Percentiles rank a stretch among this genome's conserved stretches.
Conservation (phyloP, 768 basidiomycete species). For the Termitomyces sp. region DNA sequence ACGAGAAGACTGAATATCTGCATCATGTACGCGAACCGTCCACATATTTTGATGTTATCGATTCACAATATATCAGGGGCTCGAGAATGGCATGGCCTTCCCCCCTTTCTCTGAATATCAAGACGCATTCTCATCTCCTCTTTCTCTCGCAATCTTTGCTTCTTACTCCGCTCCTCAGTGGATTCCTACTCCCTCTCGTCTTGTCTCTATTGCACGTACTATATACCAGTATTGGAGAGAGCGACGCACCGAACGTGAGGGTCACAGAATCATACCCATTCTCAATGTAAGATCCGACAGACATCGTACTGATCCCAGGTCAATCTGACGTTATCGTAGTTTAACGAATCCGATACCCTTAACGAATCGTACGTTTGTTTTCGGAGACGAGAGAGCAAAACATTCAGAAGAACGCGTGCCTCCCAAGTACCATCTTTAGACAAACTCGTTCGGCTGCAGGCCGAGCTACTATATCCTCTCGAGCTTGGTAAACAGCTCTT, state of each 20-base stretch:
- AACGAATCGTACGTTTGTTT: conserved; percentile 96
- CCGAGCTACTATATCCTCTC: conserved; percentile 66
- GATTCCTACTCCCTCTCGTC: conserved; percentile 55
- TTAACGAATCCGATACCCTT: not conserved
- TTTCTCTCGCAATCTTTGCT: conserved; percentile 62
- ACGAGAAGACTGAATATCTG: conserved; percentile 82
- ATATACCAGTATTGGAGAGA: conserved; percentile 90
- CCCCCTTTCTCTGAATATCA: conserved; percentile 75
- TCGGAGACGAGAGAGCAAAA: conserved; percentile 89
- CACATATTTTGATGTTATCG: not conserved
- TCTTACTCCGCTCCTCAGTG: conserved; percentile 60
- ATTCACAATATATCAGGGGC: conserved; percentile 31
- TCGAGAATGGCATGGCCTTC: conserved; percentile 63
- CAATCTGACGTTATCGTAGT: not conserved
- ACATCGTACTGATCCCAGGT: not conserved
- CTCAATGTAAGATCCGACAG: conserved; percentile 62
- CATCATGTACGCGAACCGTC: conserved; percentile 63
- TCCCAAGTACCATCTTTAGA: conserved; percentile 90
- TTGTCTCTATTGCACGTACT: conserved; percentile 64
- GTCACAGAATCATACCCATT: conserved; percentile 79
- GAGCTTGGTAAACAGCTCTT: conserved; percentile 67
- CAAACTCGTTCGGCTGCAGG: conserved; percentile 74
- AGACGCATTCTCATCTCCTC: conserved; percentile 54
- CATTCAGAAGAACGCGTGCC: conserved; percentile 88
- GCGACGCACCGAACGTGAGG: conserved; percentile 71